Conservation (phyloP, 345 rosid genomes). For the Combretum micranthum region DNA sequence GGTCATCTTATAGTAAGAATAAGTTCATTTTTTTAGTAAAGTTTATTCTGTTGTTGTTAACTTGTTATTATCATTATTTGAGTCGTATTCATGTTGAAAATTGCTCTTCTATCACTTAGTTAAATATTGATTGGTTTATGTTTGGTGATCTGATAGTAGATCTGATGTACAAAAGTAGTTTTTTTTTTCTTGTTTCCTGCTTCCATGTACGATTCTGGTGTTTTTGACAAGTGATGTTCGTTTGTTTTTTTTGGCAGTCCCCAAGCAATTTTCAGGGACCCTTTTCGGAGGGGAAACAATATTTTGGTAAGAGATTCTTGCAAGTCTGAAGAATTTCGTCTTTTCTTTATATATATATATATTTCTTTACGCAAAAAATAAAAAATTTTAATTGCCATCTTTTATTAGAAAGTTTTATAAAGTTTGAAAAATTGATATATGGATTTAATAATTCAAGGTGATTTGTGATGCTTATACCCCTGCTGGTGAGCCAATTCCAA, state of each 20-base stretch:
- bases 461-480: slow-evolving; percentile 29
- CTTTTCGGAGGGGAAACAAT: slow-evolving; percentile 29
- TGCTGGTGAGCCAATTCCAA: slow-evolving; percentile 26
- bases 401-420: neutral
- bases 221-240: slow-evolving; percentile 1
- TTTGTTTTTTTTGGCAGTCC: slow-evolving; percentile 13
- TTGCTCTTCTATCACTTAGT: too few species aligned
- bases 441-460: slow-evolving; percentile 8
- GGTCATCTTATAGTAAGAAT: slow-evolving; percentile 22
- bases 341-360: neutral
- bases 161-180: neutral
- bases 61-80: too few species aligned
- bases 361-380: neutral
- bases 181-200: neutral
- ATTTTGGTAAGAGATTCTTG: slow-evolving; percentile 19
- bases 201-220: neutral
- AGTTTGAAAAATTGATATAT: neutral
- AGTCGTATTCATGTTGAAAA: too few species aligned
- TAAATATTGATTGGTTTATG: too few species aligned
- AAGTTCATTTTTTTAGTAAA: too few species aligned
- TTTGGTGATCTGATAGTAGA: too few species aligned
- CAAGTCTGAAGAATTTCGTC: neutral
- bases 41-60: too few species aligned
- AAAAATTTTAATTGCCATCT: neutral
- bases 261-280: slow-evolving; percentile 27